A percentile compares a stretch with the other conserved stretches of the same genome.
phyloP scores from a whole-genome alignment of 371 early-diverging fungal genomes.

The Mortierella sp. region DNA sequence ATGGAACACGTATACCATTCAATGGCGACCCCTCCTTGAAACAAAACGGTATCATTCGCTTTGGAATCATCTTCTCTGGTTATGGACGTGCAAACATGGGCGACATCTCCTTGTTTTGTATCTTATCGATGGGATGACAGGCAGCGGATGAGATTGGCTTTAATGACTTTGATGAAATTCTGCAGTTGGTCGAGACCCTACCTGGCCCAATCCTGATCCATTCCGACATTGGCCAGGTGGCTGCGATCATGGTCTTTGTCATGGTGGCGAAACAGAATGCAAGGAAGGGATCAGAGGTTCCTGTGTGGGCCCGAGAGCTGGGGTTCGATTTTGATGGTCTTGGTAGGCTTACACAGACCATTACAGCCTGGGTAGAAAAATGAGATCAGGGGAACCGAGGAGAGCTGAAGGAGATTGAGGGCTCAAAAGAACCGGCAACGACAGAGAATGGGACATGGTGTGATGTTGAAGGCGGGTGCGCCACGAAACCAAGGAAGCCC shows the following conservation, averaged over 20 bases:
- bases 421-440: background rate
- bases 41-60: too few relatives aligned
- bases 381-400: slow-evolving; percentile 9
- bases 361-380: slow-evolving; percentile 43
- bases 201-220: slow-evolving; percentile 50
- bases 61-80: background rate
- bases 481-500: slow-evolving; percentile 6
- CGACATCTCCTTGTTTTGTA: too few relatives aligned
- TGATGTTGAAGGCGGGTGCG: background rate
- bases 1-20: background rate
- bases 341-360: slow-evolving; percentile 38
- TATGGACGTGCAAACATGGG: too few relatives aligned
- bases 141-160: slow-evolving; percentile 41
- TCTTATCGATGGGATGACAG: too few relatives aligned
- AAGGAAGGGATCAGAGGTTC: slow-evolving; percentile 36
- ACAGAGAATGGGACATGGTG: background rate
- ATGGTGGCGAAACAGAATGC: slow-evolving; percentile 49
- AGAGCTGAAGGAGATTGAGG: background rate
- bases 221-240: slow-evolving; percentile 49
- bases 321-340: slow-evolving; percentile 51
- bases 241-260: slow-evolving; percentile 49
- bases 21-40: background rate
- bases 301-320: slow-evolving; percentile 44
- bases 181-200: slow-evolving; percentile 39
- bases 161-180: slow-evolving; percentile 44